Evolutionary conservation across 169 alveolate species (phyloP), one percentile per base, ranked within the genome.

Genomic region (Hammondia hammondi): DNA sequence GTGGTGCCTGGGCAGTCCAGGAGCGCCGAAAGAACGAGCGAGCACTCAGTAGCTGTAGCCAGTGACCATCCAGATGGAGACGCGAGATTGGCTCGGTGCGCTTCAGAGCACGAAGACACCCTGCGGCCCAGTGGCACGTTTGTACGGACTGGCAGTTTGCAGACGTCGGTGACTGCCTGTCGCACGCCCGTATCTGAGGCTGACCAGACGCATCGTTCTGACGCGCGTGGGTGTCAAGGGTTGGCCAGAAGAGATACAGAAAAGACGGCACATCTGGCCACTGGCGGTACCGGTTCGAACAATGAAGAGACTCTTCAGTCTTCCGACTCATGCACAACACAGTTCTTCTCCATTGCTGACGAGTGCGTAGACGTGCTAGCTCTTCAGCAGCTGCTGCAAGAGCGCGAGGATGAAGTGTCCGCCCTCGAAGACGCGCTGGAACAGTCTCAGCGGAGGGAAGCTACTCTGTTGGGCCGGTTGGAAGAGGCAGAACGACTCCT

Each of bases 341-440:
- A 67, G 77, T 67, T 67, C 77, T 67, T 67, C 77, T 67, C 77
- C 77, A 67, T 67, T 21, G 77, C 77, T 4, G 77, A 67, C 77
- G 77, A 67, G 77, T 17, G 77, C 77, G 32, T 67, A 27, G 77
- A 67, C 32, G 5, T 29, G 35, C 32, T 27, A 4, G 77, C 77
- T 67, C 77, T 67, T 17, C 77, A 67, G 77, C 27, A 67, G 77
- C 77, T 67, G 77, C 77, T 67, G 35, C 77, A 21, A 14, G 77
- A 67, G 24, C 77, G 77, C 9, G 77, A 67, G 32, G 77, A 67
- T 27, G 77, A 67, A 67, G 77, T 67, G 10, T 9, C 77, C 32
- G 77, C 77, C 10, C 77, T 67, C n/a, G 77, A 67, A 67, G 77
- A 67, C 77, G 77, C 77, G 35, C 77, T 67, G 10, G 77, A 67